Conservation (phyloP, 202 grass and related monocot genomes). For the Carex sylvatica region DNA sequence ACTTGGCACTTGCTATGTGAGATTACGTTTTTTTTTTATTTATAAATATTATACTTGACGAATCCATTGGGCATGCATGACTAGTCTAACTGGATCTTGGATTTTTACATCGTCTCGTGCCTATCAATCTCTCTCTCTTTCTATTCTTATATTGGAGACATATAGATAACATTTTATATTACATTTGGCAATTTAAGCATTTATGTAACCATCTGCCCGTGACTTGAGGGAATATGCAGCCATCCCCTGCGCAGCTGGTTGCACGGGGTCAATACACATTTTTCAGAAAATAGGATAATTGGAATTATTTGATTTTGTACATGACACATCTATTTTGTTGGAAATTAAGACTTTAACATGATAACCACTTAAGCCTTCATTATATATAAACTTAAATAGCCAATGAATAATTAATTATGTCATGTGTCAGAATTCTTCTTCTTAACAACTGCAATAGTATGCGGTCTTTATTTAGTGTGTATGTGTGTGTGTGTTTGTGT, state of each 20-base stretch:
- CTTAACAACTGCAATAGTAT: not conserved
- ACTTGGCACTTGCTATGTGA: constrained; percentile 4
- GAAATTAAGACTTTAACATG: not conserved
- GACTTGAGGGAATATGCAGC: not conserved
- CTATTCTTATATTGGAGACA: not conserved
- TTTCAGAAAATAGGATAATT: not conserved
- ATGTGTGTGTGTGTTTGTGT: no score
- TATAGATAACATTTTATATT: not conserved
- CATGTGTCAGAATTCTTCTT: not conserved
- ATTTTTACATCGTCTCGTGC: not conserved
- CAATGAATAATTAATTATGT: not conserved
- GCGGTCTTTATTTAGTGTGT: not conserved
- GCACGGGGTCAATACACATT: not conserved
- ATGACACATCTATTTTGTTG: not conserved
- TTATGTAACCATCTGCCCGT: not conserved
- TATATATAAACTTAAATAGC: not conserved
- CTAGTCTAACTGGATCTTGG: not conserved
- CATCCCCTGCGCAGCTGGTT: not conserved
- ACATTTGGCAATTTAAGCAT: not conserved
- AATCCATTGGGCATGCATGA: not conserved
- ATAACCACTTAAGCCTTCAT: not conserved
- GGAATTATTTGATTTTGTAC: not conserved
- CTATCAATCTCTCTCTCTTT: no score
- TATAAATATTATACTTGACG: not conserved
- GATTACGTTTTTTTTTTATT: not conserved